A percentile compares a stretch with the other conserved stretches of the same genome.
These are phyloP conservation scores for Dothiorella sarmentorum DNA, from an alignment of 2,329 filamentous ascomycete genomes.

Conservation along the genomic window DNA sequence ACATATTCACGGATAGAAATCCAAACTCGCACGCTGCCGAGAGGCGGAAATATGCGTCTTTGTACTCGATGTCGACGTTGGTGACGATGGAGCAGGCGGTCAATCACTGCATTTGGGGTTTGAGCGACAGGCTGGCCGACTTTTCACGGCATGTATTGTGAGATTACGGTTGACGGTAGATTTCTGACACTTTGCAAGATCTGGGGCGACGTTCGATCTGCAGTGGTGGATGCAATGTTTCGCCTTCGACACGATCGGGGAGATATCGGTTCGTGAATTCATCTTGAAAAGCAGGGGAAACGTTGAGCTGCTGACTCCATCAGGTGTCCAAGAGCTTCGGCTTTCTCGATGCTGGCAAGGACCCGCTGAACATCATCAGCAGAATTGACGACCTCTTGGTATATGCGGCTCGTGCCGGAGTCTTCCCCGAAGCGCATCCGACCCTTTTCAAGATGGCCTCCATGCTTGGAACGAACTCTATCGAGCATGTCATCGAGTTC, in stretches of 20 bases:
- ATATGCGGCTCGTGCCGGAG: constrained; percentile 42
- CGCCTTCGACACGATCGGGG: constrained; percentile 52
- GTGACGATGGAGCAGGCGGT: constrained; percentile 37
- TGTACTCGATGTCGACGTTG: constrained; percentile 38
- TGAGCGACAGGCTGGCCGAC: background rate
- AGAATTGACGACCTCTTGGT: constrained; percentile 35
- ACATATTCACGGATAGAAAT: background rate
- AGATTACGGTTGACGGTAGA: too few species aligned
- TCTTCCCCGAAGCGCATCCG: constrained; percentile 42
- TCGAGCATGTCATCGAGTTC: background rate
- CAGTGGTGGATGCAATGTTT: constrained; percentile 47
- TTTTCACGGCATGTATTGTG: background rate
- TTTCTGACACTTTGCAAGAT: background rate
- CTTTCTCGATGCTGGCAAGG: constrained; percentile 47
- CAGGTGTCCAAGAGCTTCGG: constrained; percentile 34
- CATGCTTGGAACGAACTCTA: constrained; percentile 22
- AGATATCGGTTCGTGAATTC: constrained; percentile 43
- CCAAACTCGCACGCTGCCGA: constrained; percentile 44
- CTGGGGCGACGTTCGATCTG: constrained; percentile 36
- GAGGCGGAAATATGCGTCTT: background rate
- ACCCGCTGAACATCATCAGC: constrained; percentile 43
- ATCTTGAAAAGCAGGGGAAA: background rate
- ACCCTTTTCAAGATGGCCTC: constrained; percentile 29
- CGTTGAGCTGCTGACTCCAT: background rate
- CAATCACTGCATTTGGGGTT: background rate